A percentile compares a stretch with the other conserved stretches of the same genome.
phyloP scores from a whole-genome alignment of 2,329 filamentous ascomycete species.

The Cordyceps farinosa region DNA sequence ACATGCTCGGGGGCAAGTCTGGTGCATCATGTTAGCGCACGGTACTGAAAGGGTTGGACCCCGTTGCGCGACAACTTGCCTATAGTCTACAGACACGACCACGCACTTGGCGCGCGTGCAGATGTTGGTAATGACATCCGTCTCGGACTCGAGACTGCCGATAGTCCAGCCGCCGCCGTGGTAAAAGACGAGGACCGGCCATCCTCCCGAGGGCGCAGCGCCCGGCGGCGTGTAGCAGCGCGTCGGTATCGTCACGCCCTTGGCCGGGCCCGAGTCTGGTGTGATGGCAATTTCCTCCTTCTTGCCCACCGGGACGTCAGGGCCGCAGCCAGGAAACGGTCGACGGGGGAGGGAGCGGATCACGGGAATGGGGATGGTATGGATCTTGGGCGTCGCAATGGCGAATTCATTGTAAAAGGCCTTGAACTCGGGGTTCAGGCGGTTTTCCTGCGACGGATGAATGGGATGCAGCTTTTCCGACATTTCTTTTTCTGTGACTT shows the following conservation, averaged over 20 bases:
- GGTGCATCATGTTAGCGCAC: neutral
- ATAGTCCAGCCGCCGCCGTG: slow-evolving; percentile 51
- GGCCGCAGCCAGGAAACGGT: slow-evolving; percentile 1
- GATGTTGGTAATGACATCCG: slow-evolving; percentile 45
- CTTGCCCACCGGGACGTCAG: neutral
- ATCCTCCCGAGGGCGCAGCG: slow-evolving; percentile 36
- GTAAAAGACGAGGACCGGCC: slow-evolving; percentile 47
- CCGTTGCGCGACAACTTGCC: neutral
- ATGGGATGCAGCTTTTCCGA: slow-evolving; percentile 30
- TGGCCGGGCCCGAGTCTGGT: slow-evolving; percentile 33
- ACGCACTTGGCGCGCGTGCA: slow-evolving; percentile 27
- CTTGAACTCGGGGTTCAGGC: slow-evolving; percentile 7
- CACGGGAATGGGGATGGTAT: neutral
- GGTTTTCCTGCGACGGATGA: slow-evolving; percentile 18
- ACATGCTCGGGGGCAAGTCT: slow-evolving; percentile 47
- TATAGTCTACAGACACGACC: slow-evolving; percentile 16
- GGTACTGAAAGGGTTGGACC: neutral
- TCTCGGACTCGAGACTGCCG: slow-evolving; percentile 48
- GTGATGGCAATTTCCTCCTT: neutral
- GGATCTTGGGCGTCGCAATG: neutral
- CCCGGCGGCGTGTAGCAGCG: slow-evolving; percentile 43
- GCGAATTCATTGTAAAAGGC: neutral
- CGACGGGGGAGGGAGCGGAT: neutral
- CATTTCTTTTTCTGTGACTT: neutral
- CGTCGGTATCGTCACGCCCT: slow-evolving; percentile 28